Evolutionary conservation across 805 yeast species (phyloP), one percentile per base, ranked within the genome.

Genomic region (Ogataea thermomethanolica): DNA sequence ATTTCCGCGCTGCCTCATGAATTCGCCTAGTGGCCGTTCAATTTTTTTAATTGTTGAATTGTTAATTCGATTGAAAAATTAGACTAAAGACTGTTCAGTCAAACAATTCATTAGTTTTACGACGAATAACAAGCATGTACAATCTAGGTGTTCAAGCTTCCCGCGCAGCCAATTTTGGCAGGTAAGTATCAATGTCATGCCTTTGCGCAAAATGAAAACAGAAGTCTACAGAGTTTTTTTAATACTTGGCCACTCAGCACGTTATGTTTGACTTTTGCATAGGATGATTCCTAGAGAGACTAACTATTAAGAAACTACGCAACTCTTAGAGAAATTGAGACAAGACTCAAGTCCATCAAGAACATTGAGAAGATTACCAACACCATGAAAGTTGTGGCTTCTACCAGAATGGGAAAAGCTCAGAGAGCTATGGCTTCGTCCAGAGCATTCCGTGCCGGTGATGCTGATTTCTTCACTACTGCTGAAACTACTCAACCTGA

Each of bases 311-410:
- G 96, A 84, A 82, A 81, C 76, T 91, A 88, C 76, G 99, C 99
- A 61, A 93, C 99, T 56, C 78, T 93, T 66, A 91, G 97, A 75
- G 99, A 93, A 72, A 95, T 93, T 63, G 99, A 93, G 76, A 84
- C 79, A 69, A 95, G 99, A 76, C 81, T 93, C 65, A 93, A 93
- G 76, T 88, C 97, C 53, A 93, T 93, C 68, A 93, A 91, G 78
- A 93, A 93, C 79, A 91, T 93, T 68, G 97, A 93, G 74, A 93
- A 93, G 77, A 93, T 93, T 74, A 93, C 99, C 73, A 93, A 93
- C 74, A 93, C 99, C 69, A 93, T 93, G 98, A 93, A 90, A 78
- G 84, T 93, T 71, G 99, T 93, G 61, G 99, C 99, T 29, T 91
- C 98, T 29, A 93, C 99, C 56, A 84, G 96, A 73, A 79, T 93